Evolutionary conservation across 495 filamentous ascomycete genomes (phyloP).

Genomic region (Neurospora hispaniola): DNA sequence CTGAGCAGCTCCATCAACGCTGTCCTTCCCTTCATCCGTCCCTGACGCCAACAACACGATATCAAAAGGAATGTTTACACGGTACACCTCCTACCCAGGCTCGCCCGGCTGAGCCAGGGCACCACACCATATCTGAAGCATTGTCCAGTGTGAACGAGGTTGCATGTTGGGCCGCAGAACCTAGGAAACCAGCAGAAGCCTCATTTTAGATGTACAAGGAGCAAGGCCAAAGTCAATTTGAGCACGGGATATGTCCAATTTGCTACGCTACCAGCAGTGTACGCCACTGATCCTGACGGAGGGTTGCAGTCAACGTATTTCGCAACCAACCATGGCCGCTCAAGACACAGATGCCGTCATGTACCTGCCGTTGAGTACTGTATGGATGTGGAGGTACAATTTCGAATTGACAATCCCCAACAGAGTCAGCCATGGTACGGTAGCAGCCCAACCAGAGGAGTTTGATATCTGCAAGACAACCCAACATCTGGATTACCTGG

Average conservation of each 20-base stretch:
- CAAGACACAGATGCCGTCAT: background rate
- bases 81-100: background rate
- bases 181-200: conserved; percentile 10
- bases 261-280: background rate
- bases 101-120: background rate
- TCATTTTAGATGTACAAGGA: conserved; percentile 1
- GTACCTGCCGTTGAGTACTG: background rate
- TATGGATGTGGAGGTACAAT: background rate
- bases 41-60: background rate
- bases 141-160: conserved; percentile 1
- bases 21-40: background rate
- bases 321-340: background rate
- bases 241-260: background rate
- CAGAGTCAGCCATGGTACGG: conserved; percentile 3
- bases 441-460: background rate
- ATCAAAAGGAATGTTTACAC: background rate
- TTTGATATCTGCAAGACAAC: conserved; percentile 18
- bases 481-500: conserved; percentile 10
- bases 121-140: background rate
- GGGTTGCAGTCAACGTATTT: background rate
- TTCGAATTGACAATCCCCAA: conserved; percentile 14
- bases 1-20: background rate
- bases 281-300: background rate
- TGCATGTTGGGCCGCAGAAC: conserved; percentile 20
- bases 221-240: background rate